Evolutionary conservation across 176 grass and related monocot genomes (phyloP).

Genomic region (Rhynchospora breviuscula): DNA sequence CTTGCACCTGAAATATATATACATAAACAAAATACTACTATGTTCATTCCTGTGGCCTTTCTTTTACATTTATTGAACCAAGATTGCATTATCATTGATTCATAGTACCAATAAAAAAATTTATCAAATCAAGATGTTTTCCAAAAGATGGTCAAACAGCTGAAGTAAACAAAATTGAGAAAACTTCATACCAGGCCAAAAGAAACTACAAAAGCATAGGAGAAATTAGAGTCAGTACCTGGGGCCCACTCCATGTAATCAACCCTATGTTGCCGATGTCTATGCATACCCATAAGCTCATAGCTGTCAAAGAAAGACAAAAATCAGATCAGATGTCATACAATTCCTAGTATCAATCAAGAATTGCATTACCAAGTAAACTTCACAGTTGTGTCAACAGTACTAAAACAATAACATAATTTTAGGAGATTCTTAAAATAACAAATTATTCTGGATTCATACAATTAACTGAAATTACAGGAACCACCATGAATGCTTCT

Average conservation of each 20-base stretch:
- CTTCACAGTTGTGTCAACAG: background rate
- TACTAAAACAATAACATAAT: background rate
- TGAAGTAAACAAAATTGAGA: background rate
- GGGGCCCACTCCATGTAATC: constrained; percentile 99
- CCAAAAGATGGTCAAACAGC: background rate
- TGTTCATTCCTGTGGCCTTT: background rate
- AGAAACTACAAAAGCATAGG: background rate
- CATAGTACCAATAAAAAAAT: background rate
- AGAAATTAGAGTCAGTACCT: constrained; percentile 34
- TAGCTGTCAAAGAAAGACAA: constrained; percentile 34
- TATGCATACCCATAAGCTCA: constrained; percentile 85
- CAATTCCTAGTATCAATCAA: background rate
- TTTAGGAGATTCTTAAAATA: background rate
- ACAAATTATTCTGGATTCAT: background rate
- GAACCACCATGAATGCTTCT: background rate
- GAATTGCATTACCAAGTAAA: background rate
- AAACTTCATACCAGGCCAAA: background rate
- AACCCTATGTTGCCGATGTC: constrained; percentile 62
- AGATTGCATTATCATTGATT: background rate
- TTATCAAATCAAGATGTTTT: background rate
- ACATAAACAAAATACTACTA: background rate
- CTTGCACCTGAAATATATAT: constrained; percentile 49
- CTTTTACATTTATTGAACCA: background rate
- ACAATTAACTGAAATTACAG: background rate
- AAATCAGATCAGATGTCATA: background rate